Conservation (phyloP, 2,329 filamentous ascomycete species). For the Diaporthe batatas region DNA sequence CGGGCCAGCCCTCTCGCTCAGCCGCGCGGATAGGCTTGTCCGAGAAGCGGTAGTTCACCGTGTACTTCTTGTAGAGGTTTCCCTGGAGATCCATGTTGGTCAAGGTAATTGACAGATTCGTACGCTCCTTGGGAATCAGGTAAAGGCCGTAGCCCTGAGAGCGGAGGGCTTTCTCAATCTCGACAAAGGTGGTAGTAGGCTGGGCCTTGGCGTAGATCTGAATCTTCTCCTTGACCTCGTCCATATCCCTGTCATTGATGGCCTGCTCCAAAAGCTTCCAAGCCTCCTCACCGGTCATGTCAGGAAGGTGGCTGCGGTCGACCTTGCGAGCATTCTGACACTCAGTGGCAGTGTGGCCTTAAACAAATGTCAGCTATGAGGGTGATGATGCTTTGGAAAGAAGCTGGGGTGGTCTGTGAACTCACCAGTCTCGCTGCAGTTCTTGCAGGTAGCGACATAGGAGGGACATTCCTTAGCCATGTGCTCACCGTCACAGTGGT, state of each 20-base stretch:
- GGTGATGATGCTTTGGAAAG: neutral
- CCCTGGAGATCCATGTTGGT: constrained; percentile 82
- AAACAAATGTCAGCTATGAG: constrained; percentile 34
- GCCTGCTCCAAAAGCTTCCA: constrained; percentile 70
- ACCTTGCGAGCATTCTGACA: constrained; percentile 73
- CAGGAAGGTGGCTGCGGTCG: constrained; percentile 64
- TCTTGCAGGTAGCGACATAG: constrained; percentile 68
- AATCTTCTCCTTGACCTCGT: constrained; percentile 72
- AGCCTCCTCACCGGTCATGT: constrained; percentile 66
- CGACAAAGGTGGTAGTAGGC: constrained; percentile 68
- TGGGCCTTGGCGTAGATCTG: constrained; percentile 73
- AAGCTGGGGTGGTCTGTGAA: neutral
- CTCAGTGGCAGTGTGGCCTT: constrained; percentile 67
- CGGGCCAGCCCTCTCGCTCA: constrained; percentile 72
- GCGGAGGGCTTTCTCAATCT: constrained; percentile 74
- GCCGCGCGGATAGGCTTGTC: constrained; percentile 69
- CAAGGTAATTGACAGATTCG: constrained; percentile 65
- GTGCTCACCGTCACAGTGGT: constrained; percentile 65
- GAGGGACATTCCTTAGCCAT: constrained; percentile 65
- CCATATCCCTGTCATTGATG: constrained; percentile 67
- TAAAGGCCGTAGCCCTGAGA: constrained; percentile 65
- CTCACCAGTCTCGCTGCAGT: constrained; percentile 72
- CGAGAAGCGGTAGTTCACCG: constrained; percentile 72
- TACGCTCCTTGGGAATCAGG: constrained; percentile 73
- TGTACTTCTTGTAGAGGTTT: constrained; percentile 74